Evolutionary conservation across 169 alveolate species (phyloP).

Genomic region (Theileria sp.): DNA sequence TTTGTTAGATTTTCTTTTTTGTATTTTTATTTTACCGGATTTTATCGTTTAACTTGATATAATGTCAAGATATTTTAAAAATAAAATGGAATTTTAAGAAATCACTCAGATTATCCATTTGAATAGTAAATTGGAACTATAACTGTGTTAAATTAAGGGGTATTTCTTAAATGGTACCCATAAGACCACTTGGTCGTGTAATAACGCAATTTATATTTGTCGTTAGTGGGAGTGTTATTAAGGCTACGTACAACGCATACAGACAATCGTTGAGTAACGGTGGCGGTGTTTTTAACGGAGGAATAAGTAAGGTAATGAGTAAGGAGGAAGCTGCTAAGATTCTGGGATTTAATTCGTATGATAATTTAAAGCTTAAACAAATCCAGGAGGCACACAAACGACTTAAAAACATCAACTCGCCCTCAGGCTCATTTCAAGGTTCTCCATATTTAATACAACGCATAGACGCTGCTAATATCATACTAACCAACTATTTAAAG

Average conservation of each 20-base stretch:
- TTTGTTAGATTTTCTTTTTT: no score
- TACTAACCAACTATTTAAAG: conserved; percentile 22
- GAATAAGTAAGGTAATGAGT: conserved; percentile 34
- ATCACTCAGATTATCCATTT: background rate
- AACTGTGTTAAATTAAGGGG: background rate
- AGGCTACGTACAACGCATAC: conserved; percentile 54
- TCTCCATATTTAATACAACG: conserved; percentile 63
- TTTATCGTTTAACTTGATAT: background rate
- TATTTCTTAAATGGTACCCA: conserved; percentile 47
- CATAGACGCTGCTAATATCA: conserved; percentile 58
- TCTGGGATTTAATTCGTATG: conserved; percentile 38
- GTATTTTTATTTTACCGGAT: background rate
- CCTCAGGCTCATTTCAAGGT: conserved; percentile 53
- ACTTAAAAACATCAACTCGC: conserved; percentile 39
- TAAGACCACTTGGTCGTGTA: conserved; percentile 61
- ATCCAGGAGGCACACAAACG: conserved; percentile 52
- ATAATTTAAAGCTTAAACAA: conserved; percentile 13
- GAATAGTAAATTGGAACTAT: background rate
- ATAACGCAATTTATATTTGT: conserved; percentile 59
- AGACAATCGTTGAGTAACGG: conserved; percentile 32
- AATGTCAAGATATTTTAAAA: background rate
- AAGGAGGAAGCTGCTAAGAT: conserved; percentile 67
- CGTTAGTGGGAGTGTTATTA: conserved; percentile 63
- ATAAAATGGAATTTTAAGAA: background rate
- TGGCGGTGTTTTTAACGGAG: conserved; percentile 16